A percentile compares a stretch with the other conserved stretches of the same genome.
phyloP scores from a whole-genome alignment of 805 yeast species.

The Saccharomycopsis sp. region DNA sequence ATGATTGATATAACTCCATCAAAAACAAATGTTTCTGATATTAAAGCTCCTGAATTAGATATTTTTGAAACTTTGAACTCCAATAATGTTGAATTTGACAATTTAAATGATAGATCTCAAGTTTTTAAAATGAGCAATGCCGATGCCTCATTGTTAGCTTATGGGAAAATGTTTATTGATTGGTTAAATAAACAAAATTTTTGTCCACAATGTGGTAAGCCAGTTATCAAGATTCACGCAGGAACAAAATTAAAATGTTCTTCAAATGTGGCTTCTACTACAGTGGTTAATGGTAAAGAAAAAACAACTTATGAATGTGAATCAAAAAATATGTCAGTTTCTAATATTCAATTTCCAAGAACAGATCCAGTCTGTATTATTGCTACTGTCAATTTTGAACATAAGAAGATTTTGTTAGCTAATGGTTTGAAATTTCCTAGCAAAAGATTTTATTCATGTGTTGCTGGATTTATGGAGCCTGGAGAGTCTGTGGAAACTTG shows the following conservation, averaged over 20 bases:
- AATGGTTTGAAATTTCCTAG: conserved; percentile 52
- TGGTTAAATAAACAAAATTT: conserved; percentile 67
- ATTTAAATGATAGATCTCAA: conserved; percentile 14
- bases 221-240: conserved; percentile 50
- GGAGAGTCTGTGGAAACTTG: conserved; percentile 87
- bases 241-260: conserved; percentile 55
- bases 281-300: conserved; percentile 15
- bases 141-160: conserved; percentile 65
- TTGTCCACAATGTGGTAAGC: conserved; percentile 82
- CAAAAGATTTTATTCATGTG: conserved; percentile 60
- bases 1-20: conserved; percentile 46
- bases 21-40: too few relatives aligned
- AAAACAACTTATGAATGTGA: conserved; percentile 20
- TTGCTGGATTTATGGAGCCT: conserved; percentile 96
- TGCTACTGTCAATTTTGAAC: conserved; percentile 56
- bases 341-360: conserved; percentile 83
- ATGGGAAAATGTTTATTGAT: conserved; percentile 75
- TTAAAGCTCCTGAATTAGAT: conserved; percentile 16
- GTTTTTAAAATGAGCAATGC: conserved; percentile 20
- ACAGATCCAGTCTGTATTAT: conserved; percentile 85
- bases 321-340: conserved; percentile 37
- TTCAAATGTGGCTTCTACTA: conserved; percentile 12
- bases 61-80: conserved; percentile 19
- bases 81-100: neutral
- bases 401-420: conserved; percentile 58